These are phyloP conservation scores for Thermomyces lanuginosus DNA, from an alignment of 2,329 filamentous ascomycete species.

Conservation along the genomic window DNA sequence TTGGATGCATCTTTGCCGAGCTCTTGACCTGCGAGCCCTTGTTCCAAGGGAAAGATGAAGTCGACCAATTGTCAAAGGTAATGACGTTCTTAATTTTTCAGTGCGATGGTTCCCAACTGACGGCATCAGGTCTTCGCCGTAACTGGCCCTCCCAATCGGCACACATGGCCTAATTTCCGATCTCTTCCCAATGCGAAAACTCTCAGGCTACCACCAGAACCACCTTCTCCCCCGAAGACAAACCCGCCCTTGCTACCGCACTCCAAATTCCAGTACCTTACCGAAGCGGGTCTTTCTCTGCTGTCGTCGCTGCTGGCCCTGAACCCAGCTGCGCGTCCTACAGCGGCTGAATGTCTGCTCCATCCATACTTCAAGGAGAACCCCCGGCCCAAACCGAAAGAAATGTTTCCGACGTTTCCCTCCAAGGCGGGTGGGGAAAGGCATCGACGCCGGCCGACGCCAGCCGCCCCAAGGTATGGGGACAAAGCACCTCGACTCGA, in stretches of 20 bases:
- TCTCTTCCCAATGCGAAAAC: slow-evolving; percentile 73
- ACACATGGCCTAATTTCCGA: slow-evolving; percentile 72
- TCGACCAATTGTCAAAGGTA: slow-evolving; percentile 63
- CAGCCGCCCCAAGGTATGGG: slow-evolving; percentile 68
- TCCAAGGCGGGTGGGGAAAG: slow-evolving; percentile 88
- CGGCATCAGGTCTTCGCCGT: slow-evolving; percentile 55
- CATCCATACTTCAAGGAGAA: slow-evolving; percentile 81
- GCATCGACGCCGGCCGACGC: slow-evolving; percentile 53
- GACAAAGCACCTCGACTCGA: slow-evolving; percentile 49
- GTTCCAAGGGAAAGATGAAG: slow-evolving; percentile 79
- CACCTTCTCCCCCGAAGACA: slow-evolving; percentile 18
- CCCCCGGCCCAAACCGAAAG: slow-evolving; percentile 73
- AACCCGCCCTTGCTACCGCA: slow-evolving; percentile 42
- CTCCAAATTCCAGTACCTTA: slow-evolving; percentile 66
- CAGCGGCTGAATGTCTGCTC: slow-evolving; percentile 54
- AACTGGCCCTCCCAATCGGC: slow-evolving; percentile 69
- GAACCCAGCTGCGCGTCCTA: slow-evolving; percentile 55
- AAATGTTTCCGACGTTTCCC: slow-evolving; percentile 93
- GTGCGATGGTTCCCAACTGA: slow-evolving; percentile 1
- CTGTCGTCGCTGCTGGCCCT: slow-evolving; percentile 55
- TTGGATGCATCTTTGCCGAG: slow-evolving; percentile 92
- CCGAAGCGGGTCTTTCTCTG: slow-evolving; percentile 53
- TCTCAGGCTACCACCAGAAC: slow-evolving; percentile 46
- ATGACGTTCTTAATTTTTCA: background rate
- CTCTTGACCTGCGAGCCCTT: slow-evolving; percentile 68